A percentile compares a stretch with the other conserved stretches of the same genome.
These are phyloP conservation scores for Neopestalotiopsis sp. DNA, from an alignment of 2,329 filamentous ascomycete species.

Conservation along the genomic window DNA sequence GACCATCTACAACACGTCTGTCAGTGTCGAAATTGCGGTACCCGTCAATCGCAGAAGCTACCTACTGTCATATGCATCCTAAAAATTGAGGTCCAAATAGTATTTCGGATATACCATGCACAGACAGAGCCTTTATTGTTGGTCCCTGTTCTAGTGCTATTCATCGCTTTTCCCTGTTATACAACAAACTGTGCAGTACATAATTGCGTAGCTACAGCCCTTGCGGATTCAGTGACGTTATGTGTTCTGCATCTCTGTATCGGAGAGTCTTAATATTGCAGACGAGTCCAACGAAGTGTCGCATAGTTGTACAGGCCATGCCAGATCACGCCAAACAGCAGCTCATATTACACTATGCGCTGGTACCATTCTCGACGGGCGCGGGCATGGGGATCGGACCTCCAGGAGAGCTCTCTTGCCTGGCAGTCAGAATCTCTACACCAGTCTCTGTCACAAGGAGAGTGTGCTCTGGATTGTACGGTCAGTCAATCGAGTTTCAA, in stretches of 20 bases:
- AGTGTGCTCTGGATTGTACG: conserved; percentile 70
- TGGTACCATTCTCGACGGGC: conserved; percentile 26
- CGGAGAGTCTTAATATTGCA: background rate
- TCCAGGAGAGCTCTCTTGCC: conserved; percentile 75
- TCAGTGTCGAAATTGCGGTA: too few relatives aligned
- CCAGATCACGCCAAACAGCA: background rate
- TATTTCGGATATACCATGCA: too few relatives aligned
- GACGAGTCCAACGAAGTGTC: background rate
- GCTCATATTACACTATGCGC: conserved; percentile 7
- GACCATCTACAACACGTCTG: too few relatives aligned
- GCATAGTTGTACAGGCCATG: background rate
- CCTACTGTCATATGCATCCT: too few relatives aligned
- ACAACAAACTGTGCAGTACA: background rate
- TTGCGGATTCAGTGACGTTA: too few relatives aligned
- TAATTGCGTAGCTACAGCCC: too few relatives aligned
- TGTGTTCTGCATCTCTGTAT: too few relatives aligned
- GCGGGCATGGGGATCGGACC: conserved; percentile 68
- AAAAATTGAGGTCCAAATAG: too few relatives aligned
- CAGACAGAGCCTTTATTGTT: too few relatives aligned
- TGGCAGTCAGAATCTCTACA: conserved; percentile 81
- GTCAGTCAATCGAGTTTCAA: background rate
- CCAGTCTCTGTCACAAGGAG: conserved; percentile 84
- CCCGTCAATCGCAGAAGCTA: too few relatives aligned
- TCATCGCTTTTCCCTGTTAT: background rate
- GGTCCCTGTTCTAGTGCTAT: background rate